These are phyloP conservation scores for Taphrina deformans DNA, from an alignment of 1,139 yeast genomes.

Conservation along the genomic window DNA sequence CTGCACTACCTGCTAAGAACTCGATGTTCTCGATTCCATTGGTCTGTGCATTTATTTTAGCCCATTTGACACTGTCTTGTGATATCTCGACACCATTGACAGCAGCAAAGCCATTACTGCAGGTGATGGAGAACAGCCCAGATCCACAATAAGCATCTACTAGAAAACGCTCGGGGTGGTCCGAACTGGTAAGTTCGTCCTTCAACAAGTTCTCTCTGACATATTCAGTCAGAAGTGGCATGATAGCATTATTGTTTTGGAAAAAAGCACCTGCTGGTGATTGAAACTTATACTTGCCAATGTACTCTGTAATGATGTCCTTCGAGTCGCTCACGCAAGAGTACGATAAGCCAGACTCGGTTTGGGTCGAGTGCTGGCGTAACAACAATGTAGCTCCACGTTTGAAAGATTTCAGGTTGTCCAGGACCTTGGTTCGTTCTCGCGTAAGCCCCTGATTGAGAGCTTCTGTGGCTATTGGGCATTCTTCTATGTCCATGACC, in stretches of 20 bases:
- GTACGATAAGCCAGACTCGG: conserved; percentile 37
- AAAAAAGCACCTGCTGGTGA: conserved; percentile 85
- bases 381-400: conserved; percentile 85
- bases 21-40: conserved; percentile 75
- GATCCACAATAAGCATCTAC: conserved; percentile 99
- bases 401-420: conserved; percentile 57
- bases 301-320: conserved; percentile 75
- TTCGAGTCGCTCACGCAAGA: conserved; percentile 61
- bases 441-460: conserved; percentile 72
- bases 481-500: conserved; percentile 89
- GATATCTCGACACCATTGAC: conserved; percentile 95
- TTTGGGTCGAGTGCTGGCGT: conserved; percentile 66
- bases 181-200: not conserved
- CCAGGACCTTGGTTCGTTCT: conserved; percentile 61
- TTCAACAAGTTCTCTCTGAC: conserved; percentile 64
- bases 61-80: conserved; percentile 87
- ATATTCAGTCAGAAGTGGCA: conserved; percentile 76
- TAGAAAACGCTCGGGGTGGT: conserved; percentile 52
- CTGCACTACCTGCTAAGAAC: conserved; percentile 91
- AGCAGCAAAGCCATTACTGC: conserved; percentile 72
- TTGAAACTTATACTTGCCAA: conserved; percentile 69
- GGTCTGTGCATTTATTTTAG: conserved; percentile 71
- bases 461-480: conserved; percentile 80
- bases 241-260: conserved; percentile 89
- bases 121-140: conserved; percentile 85